Evolutionary conservation across 805 yeast genomes (phyloP).

Genomic region (Teunomyces tritomae): DNA sequence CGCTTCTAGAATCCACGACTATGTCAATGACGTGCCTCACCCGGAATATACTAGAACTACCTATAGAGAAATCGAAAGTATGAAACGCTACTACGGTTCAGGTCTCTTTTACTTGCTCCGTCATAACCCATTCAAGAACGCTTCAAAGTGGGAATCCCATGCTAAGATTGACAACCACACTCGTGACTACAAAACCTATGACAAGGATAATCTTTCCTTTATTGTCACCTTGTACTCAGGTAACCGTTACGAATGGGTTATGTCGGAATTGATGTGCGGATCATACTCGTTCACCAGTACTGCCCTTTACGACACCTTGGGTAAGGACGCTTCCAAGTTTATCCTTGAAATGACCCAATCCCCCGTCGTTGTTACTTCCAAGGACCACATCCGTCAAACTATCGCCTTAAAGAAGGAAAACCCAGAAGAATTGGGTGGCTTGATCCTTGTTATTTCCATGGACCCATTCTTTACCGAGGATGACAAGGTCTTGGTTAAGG

Average conservation of each 20-base stretch:
- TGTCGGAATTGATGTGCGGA: constrained; percentile 35
- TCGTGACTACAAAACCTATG: constrained; percentile 9
- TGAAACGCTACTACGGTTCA: constrained; percentile 17
- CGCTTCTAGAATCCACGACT: constrained; percentile 18
- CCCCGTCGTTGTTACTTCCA: constrained; percentile 52
- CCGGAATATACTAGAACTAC: constrained; percentile 14
- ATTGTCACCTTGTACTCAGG: constrained; percentile 32
- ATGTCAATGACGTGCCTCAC: constrained; percentile 12
- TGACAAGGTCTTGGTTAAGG: constrained; percentile 58
- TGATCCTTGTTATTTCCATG: constrained; percentile 57
- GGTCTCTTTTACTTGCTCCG: constrained; percentile 22
- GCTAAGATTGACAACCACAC: constrained; percentile 19
- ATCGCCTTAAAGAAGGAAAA: constrained; percentile 40
- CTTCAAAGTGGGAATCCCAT: constrained; percentile 16
- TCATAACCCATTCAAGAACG: constrained; percentile 17
- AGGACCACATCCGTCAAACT: constrained; percentile 47
- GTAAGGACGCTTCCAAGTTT: constrained; percentile 30
- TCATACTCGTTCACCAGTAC: constrained; percentile 35
- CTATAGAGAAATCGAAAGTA: constrained; percentile 15
- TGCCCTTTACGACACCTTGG: constrained; percentile 42
- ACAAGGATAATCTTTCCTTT: constrained; percentile 26
- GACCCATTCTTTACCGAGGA: constrained; percentile 43
- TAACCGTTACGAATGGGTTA: constrained; percentile 37
- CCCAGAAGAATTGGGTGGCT: constrained; percentile 29
- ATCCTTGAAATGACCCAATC: constrained; percentile 33